Percentiles rank a stretch among this genome's conserved stretches.
phyloP scores from a whole-genome alignment of 805 yeast genomes.

The Nematodospora valgi region DNA sequence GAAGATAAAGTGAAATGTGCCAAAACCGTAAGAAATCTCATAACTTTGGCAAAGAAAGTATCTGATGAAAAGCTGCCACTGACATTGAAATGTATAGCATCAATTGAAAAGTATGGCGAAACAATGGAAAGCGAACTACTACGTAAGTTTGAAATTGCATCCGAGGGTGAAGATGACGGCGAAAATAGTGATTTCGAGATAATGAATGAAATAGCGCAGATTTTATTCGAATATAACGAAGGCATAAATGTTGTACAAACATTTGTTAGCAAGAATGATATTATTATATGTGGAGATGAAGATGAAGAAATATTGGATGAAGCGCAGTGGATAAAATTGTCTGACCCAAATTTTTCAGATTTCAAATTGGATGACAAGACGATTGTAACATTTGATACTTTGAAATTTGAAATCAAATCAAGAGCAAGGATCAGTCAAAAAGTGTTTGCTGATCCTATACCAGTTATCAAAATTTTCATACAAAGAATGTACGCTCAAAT shows the following conservation, averaged over 20 bases:
- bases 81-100: slow-evolving; percentile 29
- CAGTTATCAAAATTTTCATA: slow-evolving; percentile 66
- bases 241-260: slow-evolving; percentile 79
- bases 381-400: slow-evolving; percentile 49
- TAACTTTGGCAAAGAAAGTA: slow-evolving; percentile 62
- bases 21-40: slow-evolving; percentile 58
- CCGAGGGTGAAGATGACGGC: slow-evolving; percentile 48
- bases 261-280: slow-evolving; percentile 75
- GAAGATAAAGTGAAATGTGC: slow-evolving; percentile 68
- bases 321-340: slow-evolving; percentile 53
- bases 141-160: slow-evolving; percentile 70
- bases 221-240: slow-evolving; percentile 77
- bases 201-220: slow-evolving; percentile 73
- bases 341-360: slow-evolving; percentile 55
- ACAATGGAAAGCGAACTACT: slow-evolving; percentile 70
- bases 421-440: slow-evolving; percentile 72
- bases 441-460: slow-evolving; percentile 68
- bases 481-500: slow-evolving; percentile 77
- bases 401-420: slow-evolving; percentile 54
- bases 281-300: slow-evolving; percentile 35
- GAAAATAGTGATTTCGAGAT: slow-evolving; percentile 37
- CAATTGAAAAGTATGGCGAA: slow-evolving; percentile 71
- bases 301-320: slow-evolving; percentile 42
- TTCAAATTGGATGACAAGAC: slow-evolving; percentile 51
- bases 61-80: slow-evolving; percentile 51